Conservation (phyloP, 257 asterid species). For the Craterostigma plantagineum region DNA sequence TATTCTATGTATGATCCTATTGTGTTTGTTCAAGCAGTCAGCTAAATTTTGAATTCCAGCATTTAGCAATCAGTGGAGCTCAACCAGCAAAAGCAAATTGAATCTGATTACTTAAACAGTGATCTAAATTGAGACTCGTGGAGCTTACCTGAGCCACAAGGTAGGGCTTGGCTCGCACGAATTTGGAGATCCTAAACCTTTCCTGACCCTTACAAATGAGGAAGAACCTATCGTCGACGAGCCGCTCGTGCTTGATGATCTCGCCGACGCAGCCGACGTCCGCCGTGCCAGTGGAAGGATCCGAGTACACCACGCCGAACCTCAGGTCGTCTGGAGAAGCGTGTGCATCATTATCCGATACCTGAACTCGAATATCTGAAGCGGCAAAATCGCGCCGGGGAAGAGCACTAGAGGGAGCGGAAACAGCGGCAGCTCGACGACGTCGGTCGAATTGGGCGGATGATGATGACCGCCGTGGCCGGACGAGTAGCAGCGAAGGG, state of each 20-base stretch:
- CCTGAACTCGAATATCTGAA: conserved; percentile 88
- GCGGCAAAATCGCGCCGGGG: conserved; percentile 81
- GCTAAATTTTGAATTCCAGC: no score
- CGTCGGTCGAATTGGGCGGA: conserved; percentile 37
- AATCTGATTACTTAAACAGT: no score
- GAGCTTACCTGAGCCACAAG: conserved; percentile 59
- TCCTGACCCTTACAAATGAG: conserved; percentile 91
- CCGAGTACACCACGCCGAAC: conserved; percentile 87
- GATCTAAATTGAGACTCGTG: no score
- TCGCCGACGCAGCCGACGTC: conserved; percentile 97
- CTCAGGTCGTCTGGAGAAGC: conserved; percentile 85
- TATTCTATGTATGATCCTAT: no score
- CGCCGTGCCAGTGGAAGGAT: conserved; percentile 59
- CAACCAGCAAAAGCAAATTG: no score
- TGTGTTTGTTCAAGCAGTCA: no score
- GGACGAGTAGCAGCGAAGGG: no score
- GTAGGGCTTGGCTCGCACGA: conserved; percentile 73
- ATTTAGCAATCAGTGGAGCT: no score
- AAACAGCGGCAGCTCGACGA: conserved; percentile 73
- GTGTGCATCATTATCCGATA: conserved; percentile 99
- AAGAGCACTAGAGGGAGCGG: conserved; percentile 86
- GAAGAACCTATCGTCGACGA: conserved; percentile 82
- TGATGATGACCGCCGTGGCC: no score
- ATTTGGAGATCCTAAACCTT: conserved; percentile 58
- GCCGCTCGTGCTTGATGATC: conserved; percentile 79